These are phyloP conservation scores for Salvia sclarea DNA, from an alignment of 305 asterid genomes.

Conservation along the genomic window DNA sequence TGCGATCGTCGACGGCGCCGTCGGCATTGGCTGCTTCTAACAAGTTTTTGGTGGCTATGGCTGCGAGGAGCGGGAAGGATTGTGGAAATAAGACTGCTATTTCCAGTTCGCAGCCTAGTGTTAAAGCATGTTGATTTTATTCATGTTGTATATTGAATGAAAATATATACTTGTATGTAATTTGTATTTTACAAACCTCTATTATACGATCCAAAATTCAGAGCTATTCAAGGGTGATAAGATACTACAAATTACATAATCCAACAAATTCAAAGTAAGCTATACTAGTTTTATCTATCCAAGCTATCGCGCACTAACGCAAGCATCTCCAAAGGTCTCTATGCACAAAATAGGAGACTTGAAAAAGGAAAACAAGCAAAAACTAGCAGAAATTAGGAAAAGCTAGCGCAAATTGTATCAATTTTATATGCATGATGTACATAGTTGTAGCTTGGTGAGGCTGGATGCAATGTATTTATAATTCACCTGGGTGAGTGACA, in stretches of 20 bases:
- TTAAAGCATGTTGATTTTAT: conserved; percentile 52
- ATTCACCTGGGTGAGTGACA: no score
- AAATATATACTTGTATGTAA: not conserved
- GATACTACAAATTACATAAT: not conserved
- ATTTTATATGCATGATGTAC: not conserved
- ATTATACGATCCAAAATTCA: not conserved
- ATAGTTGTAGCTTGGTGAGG: not conserved
- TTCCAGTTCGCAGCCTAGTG: conserved; percentile 33
- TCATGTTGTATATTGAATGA: not conserved
- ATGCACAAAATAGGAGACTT: not conserved
- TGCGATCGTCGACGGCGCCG: conserved; percentile 16
- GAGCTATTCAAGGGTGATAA: no score
- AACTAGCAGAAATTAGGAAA: not conserved
- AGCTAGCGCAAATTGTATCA: not conserved
- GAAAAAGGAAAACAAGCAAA: not conserved
- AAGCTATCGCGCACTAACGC: not conserved
- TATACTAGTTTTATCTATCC: not conserved
- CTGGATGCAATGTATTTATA: not conserved
- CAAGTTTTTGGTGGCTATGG: conserved; percentile 58
- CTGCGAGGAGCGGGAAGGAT: conserved; percentile 57
- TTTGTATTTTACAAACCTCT: not conserved
- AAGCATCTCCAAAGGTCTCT: not conserved
- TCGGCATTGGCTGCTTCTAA: not conserved
- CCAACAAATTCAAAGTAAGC: not conserved
- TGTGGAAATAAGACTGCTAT: conserved; percentile 48